These are phyloP conservation scores for Fusarium sp. DNA, from an alignment of 2,329 filamentous ascomycete genomes.

Conservation along the genomic window DNA sequence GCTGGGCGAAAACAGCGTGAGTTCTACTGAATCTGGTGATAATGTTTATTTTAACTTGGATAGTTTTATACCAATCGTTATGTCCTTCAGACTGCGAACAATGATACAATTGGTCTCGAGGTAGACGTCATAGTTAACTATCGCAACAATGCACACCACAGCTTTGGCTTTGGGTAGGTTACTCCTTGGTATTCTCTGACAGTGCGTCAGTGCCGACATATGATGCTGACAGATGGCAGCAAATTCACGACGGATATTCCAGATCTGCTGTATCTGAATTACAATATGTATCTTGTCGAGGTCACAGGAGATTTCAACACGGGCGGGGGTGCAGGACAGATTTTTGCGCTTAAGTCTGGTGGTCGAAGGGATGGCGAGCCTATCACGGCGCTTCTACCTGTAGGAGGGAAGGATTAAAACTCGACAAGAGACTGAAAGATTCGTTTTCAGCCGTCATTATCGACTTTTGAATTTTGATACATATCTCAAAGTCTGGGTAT, in stretches of 20 bases:
- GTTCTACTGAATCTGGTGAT: rapidly evolving
- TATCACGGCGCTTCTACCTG: slow-evolving; percentile 1
- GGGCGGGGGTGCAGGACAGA: neutral
- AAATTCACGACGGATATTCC: slow-evolving; percentile 1
- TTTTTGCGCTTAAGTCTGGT: slow-evolving; percentile 1
- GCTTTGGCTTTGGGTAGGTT: slow-evolving; percentile 9
- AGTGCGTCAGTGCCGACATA: rapidly evolving
- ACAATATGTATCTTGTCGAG: slow-evolving; percentile 6
- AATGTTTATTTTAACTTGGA: neutral
- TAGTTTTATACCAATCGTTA: slow-evolving; percentile 15
- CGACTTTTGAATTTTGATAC: rapidly evolving
- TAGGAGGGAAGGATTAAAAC: neutral
- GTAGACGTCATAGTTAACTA: slow-evolving; percentile 16
- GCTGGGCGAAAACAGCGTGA: slow-evolving; percentile 12
- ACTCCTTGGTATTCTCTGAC: rapidly evolving
- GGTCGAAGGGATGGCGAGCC: neutral
- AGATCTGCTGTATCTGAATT: neutral
- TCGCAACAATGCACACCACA: slow-evolving; percentile 18
- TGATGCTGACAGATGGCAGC: neutral
- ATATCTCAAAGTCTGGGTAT: neutral
- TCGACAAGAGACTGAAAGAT: neutral
- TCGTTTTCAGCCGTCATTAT: rapidly evolving
- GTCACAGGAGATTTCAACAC: slow-evolving; percentile 6
- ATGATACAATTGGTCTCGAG: slow-evolving; percentile 1
- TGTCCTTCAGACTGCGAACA: slow-evolving; percentile 1